Evolutionary conservation across 768 basidiomycete species (phyloP).

Genomic region (Phanerodontia chrysosporium): DNA sequence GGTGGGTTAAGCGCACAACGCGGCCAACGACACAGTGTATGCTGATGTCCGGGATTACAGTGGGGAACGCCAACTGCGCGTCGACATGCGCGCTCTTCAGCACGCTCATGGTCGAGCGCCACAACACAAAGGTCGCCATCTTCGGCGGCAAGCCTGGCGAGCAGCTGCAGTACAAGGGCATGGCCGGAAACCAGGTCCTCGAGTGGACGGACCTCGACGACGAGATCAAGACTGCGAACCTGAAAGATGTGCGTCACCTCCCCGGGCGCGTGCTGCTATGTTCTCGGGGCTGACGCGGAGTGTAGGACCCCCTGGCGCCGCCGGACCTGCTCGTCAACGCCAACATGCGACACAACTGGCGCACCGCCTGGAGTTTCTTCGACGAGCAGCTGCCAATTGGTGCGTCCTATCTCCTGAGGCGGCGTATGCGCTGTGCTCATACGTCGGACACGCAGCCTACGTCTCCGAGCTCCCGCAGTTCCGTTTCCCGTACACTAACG

Average conservation of each 20-base stretch:
- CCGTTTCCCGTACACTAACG: constrained; percentile 56
- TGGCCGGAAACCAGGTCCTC: constrained; percentile 61
- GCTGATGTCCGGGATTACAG: constrained; percentile 8
- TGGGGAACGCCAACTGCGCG: constrained; percentile 38
- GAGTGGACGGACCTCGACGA: constrained; percentile 59
- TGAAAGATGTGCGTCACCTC: constrained; percentile 27
- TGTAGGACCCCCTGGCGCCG: constrained; percentile 32
- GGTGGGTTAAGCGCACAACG: constrained; percentile 6
- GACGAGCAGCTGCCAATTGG: constrained; percentile 29
- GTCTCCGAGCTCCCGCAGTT: constrained; percentile 30
- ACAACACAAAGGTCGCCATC: constrained; percentile 47
- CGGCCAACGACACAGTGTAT: too few species aligned
- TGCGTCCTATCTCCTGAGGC: constrained; percentile 3
- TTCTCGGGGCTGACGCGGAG: not conserved
- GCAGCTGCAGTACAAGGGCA: constrained; percentile 48
- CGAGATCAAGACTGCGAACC: constrained; percentile 50
- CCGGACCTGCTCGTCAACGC: constrained; percentile 36
- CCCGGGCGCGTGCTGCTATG: not conserved
- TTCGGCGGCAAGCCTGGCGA: constrained; percentile 56
- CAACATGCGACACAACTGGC: constrained; percentile 39
- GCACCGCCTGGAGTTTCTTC: constrained; percentile 31
- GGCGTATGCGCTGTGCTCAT: not conserved
- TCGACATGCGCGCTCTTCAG: constrained; percentile 64
- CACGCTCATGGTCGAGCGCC: constrained; percentile 55
- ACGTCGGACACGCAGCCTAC: constrained; percentile 20